Conservation (phyloP, 352 stramenopile genomes). For the Phytophthora crassamura region DNA sequence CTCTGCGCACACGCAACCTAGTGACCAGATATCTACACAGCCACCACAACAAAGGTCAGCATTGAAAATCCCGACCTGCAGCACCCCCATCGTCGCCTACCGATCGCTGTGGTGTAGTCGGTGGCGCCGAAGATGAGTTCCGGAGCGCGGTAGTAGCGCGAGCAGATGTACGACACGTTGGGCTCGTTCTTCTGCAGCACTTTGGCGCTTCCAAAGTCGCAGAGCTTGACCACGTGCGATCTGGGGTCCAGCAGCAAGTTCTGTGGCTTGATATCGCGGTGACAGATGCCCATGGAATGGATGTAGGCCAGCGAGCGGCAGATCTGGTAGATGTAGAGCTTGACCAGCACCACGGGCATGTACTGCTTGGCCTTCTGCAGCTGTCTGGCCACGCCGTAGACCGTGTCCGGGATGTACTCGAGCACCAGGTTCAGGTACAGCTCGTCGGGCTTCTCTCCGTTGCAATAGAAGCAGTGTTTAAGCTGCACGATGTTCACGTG, state of each 20-base stretch:
- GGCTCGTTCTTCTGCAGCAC: slow-evolving; percentile 97
- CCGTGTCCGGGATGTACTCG: slow-evolving; percentile 99
- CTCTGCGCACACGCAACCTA: slow-evolving; percentile 98
- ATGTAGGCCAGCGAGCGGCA: slow-evolving; percentile 98
- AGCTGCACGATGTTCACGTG: slow-evolving; percentile 99
- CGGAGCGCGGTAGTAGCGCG: slow-evolving; percentile 98
- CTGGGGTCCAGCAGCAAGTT: slow-evolving; percentile 98
- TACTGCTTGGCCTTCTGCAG: slow-evolving; percentile 98
- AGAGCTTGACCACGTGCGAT: slow-evolving; percentile 98
- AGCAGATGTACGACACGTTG: slow-evolving; percentile 99
- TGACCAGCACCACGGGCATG: slow-evolving; percentile 97
- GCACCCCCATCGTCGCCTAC: slow-evolving; percentile 26
- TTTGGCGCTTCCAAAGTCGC: slow-evolving; percentile 98
- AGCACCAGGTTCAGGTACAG: slow-evolving; percentile 99
- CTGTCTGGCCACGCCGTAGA: slow-evolving; percentile 96
- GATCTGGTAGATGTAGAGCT: slow-evolving; percentile 99
- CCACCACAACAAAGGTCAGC: slow-evolving; percentile 36
- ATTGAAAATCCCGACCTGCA: not conserved
- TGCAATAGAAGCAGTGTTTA: slow-evolving; percentile 99
- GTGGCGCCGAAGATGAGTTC: slow-evolving; percentile 99
- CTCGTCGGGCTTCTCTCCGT: slow-evolving; percentile 95
- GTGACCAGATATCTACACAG: slow-evolving; percentile 93
- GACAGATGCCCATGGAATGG: slow-evolving; percentile 97
- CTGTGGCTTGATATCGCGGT: slow-evolving; percentile 99
- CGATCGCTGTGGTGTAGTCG: slow-evolving; percentile 99